These are phyloP conservation scores for Metarhizium anisopliae DNA, from an alignment of 2,329 filamentous ascomycete genomes.

Conservation along the genomic window DNA sequence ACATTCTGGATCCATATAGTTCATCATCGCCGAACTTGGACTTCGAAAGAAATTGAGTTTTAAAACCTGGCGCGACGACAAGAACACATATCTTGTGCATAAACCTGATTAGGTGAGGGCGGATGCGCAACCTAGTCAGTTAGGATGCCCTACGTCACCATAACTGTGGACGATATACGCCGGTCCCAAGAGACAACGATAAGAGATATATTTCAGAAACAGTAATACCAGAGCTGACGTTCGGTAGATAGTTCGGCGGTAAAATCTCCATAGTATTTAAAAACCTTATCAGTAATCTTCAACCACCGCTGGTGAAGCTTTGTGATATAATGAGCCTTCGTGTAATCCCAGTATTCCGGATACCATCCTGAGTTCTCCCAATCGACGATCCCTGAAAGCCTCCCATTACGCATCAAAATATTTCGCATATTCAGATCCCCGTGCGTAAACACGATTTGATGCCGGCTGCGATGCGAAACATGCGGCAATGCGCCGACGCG, in stretches of 20 bases:
- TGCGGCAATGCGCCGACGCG: neutral
- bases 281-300: constrained; percentile 3
- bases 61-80: too few relatives aligned
- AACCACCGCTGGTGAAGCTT: constrained; percentile 9
- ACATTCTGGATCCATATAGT: too few relatives aligned
- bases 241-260: constrained; percentile 1
- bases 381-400: constrained; percentile 18
- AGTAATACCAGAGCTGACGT: constrained; percentile 3
- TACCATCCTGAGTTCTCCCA: constrained; percentile 17
- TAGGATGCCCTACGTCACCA: too few relatives aligned
- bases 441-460: constrained; percentile 33
- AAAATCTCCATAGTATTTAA: neutral
- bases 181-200: too few relatives aligned
- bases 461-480: constrained; percentile 1
- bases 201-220: neutral
- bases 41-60: too few relatives aligned
- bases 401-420: constrained; percentile 16
- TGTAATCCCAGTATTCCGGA: constrained; percentile 17
- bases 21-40: too few relatives aligned
- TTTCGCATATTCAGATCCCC: constrained; percentile 21
- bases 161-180: too few relatives aligned
- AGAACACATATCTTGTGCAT: too few relatives aligned
- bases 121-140: too few relatives aligned
- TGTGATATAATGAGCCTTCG: constrained; percentile 8
- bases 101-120: too few relatives aligned